These are phyloP conservation scores for Anthracocystis panici-leucophaei DNA, from an alignment of 1,284 basidiomycete genomes.

Conservation along the genomic window DNA sequence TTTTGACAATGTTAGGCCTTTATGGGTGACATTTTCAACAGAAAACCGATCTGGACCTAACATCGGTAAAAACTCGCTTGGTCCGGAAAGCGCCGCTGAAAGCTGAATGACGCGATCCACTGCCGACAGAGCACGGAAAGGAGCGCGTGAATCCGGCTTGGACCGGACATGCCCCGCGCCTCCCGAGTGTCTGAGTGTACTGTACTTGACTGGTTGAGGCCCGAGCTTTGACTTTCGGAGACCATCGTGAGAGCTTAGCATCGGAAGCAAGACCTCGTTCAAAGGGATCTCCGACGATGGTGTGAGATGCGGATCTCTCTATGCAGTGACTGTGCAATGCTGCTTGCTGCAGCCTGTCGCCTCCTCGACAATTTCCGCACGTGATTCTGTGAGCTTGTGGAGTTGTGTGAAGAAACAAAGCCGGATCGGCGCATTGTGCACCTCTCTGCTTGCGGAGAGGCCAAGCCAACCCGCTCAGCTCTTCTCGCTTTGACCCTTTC, in stretches of 20 bases:
- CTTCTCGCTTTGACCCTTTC: background rate
- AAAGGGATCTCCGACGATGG: no score
- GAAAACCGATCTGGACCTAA: background rate
- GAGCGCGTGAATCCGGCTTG: constrained; percentile 47
- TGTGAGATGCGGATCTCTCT: constrained; percentile 29
- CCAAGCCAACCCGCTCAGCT: background rate
- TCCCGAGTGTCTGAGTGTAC: background rate
- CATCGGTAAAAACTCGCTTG: background rate
- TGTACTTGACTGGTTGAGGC: no score
- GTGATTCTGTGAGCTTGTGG: constrained; percentile 11
- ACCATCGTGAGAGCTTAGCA: background rate
- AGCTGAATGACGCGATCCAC: constrained; percentile 11
- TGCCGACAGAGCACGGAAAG: constrained; percentile 12
- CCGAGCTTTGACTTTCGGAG: background rate
- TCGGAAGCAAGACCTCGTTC: constrained; percentile 9
- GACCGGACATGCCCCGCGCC: constrained; percentile 12
- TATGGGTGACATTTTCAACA: background rate
- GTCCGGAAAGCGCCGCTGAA: constrained; percentile 31
- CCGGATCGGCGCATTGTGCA: constrained; percentile 10
- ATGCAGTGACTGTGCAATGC: background rate
- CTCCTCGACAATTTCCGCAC: background rate
- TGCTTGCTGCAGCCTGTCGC: background rate
- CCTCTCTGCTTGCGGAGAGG: background rate
- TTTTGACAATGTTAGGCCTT: background rate
- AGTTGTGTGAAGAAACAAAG: constrained; percentile 4